phyloP scores from a whole-genome alignment of 73 alveolate species.

The Paraurostyla sp. region DNA sequence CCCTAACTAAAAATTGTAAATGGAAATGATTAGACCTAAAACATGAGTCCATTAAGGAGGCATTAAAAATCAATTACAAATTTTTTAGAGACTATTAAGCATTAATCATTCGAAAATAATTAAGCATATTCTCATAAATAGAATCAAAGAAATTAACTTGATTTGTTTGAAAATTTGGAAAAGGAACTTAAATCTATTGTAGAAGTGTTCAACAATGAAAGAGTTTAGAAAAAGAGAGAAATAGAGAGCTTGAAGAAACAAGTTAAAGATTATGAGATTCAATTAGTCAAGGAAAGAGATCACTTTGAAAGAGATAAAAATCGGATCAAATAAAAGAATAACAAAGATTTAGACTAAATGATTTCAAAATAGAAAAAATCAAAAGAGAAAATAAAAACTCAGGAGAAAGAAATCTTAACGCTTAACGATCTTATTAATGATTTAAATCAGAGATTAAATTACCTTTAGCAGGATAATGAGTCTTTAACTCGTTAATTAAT shows the following conservation, averaged over 20 bases:
- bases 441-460: background rate
- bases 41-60: constrained; percentile 19
- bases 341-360: background rate
- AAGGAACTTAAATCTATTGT: constrained; percentile 25
- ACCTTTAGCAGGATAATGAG: background rate
- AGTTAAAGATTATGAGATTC: background rate
- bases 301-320: background rate
- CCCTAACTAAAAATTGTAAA: background rate
- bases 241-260: background rate
- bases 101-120: background rate
- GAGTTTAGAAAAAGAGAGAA: background rate
- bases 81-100: constrained; percentile 24
- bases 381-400: background rate
- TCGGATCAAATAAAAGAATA: background rate
- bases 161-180: constrained; percentile 45
- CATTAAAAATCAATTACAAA: constrained; percentile 4
- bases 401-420: background rate
- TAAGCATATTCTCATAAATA: background rate
- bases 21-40: background rate
- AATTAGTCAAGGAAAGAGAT: constrained; percentile 2
- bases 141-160: background rate
- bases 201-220: constrained; percentile 16
- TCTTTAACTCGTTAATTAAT: background rate
- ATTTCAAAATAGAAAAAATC: background rate
- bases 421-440: background rate